Percentiles rank a stretch among this genome's conserved stretches.
These are phyloP conservation scores for Vitis cinerea DNA, from an alignment of 164 flowering plant species.

Conservation along the genomic window DNA sequence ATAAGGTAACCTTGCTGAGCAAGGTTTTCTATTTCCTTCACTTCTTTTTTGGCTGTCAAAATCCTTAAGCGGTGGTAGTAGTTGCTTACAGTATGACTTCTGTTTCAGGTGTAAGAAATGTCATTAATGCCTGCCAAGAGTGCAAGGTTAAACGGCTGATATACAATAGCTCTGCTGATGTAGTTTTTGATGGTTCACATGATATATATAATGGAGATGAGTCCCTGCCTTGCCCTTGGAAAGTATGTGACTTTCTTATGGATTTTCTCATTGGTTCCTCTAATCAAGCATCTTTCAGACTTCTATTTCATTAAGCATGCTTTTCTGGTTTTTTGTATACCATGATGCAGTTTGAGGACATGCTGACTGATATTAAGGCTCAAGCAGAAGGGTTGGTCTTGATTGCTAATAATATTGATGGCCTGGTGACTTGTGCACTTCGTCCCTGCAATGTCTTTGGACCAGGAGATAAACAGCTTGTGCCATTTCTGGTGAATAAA, in stretches of 20 bases:
- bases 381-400: conserved; percentile 82
- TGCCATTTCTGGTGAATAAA: conserved; percentile 44
- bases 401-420: conserved; percentile 61
- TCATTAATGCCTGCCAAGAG: conserved; percentile 76
- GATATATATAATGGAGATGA: conserved; percentile 75
- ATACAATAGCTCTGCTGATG: conserved; percentile 83
- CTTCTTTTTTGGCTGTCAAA: no score
- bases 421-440: conserved; percentile 79
- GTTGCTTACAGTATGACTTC: not conserved
- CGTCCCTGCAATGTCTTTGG: conserved; percentile 92
- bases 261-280: not conserved
- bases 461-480: conserved; percentile 66
- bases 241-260: conserved; percentile 36
- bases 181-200: conserved; percentile 67
- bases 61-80: not conserved
- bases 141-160: conserved; percentile 70
- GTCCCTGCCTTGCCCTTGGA: conserved; percentile 60
- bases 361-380: conserved; percentile 60
- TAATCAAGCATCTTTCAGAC: not conserved
- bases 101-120: conserved; percentile 76
- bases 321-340: conserved; percentile 5
- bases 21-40: no score
- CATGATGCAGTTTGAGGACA: conserved; percentile 55
- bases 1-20: no score
- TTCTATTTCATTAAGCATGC: not conserved